These are phyloP conservation scores for Leishmania gerbilli DNA, from an alignment of 208 protist species.

Conservation along the genomic window DNA sequence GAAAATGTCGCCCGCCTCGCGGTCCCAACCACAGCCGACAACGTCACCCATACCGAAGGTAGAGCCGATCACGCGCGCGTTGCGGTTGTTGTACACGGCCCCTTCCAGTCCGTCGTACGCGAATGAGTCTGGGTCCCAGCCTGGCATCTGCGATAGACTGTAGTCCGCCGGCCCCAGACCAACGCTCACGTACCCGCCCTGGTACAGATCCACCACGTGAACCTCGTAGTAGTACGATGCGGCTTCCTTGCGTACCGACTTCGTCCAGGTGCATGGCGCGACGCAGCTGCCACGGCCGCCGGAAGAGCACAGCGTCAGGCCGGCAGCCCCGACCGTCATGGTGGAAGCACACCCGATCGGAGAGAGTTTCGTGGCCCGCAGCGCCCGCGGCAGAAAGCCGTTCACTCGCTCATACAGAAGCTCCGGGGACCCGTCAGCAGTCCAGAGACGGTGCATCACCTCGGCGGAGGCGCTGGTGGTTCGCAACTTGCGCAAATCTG, in stretches of 20 bases:
- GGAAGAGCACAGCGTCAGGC: slow-evolving; percentile 49
- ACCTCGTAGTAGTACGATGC: slow-evolving; percentile 85
- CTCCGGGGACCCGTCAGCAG: slow-evolving; percentile 1
- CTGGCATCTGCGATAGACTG: slow-evolving; percentile 80
- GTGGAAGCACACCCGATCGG: slow-evolving; percentile 38
- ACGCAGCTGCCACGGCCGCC: slow-evolving; percentile 74
- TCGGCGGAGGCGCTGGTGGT: slow-evolving; percentile 19
- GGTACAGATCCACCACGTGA: slow-evolving; percentile 69
- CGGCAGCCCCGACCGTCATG: slow-evolving; percentile 55
- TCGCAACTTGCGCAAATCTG: slow-evolving; percentile 66
- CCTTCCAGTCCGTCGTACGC: slow-evolving; percentile 80
- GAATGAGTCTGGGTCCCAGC: slow-evolving; percentile 75
- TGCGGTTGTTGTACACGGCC: slow-evolving; percentile 59
- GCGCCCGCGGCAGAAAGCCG: slow-evolving; percentile 43
- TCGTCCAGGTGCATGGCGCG: slow-evolving; percentile 57
- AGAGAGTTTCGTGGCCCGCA: slow-evolving; percentile 52
- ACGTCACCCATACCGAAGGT: slow-evolving; percentile 80
- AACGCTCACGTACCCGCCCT: slow-evolving; percentile 60
- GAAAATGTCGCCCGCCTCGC: slow-evolving; percentile 56
- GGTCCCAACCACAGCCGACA: slow-evolving; percentile 87
- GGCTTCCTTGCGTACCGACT: slow-evolving; percentile 7
- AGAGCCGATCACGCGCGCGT: slow-evolving; percentile 50
- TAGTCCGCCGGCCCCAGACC: slow-evolving; percentile 82
- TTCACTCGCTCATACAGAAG: slow-evolving; percentile 49
- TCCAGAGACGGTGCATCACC: slow-evolving; percentile 31